A percentile compares a stretch with the other conserved stretches of the same genome.
Evolutionary conservation across 805 yeast genomes (phyloP).

Genomic region (Diddensiella transvaalensis): DNA sequence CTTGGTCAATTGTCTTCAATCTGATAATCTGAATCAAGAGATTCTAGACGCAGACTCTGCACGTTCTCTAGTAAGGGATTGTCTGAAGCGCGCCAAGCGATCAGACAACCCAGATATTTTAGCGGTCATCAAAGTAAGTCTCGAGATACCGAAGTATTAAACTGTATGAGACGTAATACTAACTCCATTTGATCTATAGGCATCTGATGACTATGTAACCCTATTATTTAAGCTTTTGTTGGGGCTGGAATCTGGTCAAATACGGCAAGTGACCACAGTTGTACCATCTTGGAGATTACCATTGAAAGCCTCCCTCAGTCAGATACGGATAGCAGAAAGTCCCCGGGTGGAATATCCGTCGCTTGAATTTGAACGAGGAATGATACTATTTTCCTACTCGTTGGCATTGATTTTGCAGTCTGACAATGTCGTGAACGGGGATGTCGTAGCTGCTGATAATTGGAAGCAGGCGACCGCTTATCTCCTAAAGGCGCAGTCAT

Average conservation of each 20-base stretch:
- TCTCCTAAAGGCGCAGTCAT: slow-evolving; percentile 26
- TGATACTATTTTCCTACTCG: slow-evolving; percentile 24
- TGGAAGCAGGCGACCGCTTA: slow-evolving; percentile 30
- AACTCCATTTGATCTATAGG: too few relatives aligned
- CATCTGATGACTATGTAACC: slow-evolving; percentile 30
- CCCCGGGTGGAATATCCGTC: slow-evolving; percentile 13
- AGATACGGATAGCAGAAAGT: slow-evolving; percentile 13
- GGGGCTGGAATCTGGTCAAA: slow-evolving; percentile 20
- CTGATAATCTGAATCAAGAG: slow-evolving; percentile 22
- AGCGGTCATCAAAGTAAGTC: slow-evolving; percentile 25
- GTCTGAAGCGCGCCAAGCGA: slow-evolving; percentile 30
- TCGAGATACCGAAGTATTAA: too few relatives aligned
- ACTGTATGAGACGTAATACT: too few relatives aligned
- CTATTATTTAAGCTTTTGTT: slow-evolving; percentile 21
- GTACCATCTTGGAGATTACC: slow-evolving; percentile 30
- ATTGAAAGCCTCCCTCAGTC: slow-evolving; percentile 16
- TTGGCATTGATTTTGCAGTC: slow-evolving; percentile 20
- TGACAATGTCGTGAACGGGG: slow-evolving; percentile 14
- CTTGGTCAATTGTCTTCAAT: slow-evolving; percentile 20
- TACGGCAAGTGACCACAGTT: slow-evolving; percentile 21
- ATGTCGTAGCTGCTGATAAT: slow-evolving; percentile 5
- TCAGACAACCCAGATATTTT: slow-evolving; percentile 23
- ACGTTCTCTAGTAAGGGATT: slow-evolving; percentile 30
- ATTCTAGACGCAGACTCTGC: slow-evolving; percentile 28
- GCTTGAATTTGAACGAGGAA: slow-evolving; percentile 24